phyloP scores from a whole-genome alignment of 2,329 filamentous ascomycete genomes.

The Nakataea oryzae region DNA sequence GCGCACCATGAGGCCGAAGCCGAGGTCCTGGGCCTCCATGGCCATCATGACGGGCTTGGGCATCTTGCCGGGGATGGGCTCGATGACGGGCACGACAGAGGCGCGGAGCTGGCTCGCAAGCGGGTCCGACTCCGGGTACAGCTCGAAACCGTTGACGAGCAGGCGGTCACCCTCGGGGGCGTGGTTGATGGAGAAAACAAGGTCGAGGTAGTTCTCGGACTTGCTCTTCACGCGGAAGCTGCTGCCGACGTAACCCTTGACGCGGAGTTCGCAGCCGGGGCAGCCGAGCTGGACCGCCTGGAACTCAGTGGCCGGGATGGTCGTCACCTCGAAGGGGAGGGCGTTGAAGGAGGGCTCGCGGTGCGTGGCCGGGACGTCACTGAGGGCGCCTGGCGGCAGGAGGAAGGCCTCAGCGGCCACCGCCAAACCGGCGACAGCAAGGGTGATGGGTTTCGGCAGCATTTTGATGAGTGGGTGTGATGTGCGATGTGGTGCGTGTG shows the following conservation, averaged over 20 bases:
- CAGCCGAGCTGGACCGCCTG: conserved; percentile 40
- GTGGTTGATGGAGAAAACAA: conserved; percentile 44
- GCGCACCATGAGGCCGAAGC: conserved; percentile 31
- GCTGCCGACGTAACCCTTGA: conserved; percentile 19
- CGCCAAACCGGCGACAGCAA: conserved; percentile 28
- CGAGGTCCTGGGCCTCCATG: conserved; percentile 21
- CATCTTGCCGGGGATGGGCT: conserved; percentile 4
- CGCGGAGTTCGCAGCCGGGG: conserved; percentile 34
- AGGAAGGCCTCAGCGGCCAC: conserved; percentile 33
- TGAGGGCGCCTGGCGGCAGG: conserved; percentile 37
- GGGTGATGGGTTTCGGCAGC: conserved; percentile 19
- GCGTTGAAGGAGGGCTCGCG: conserved; percentile 22
- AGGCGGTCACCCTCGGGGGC: conserved; percentile 32
- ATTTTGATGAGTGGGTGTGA: neutral
- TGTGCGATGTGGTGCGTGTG: neutral
- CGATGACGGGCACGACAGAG: conserved; percentile 27
- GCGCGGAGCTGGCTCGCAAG: conserved; percentile 33
- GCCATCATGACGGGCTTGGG: neutral
- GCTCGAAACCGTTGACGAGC: conserved; percentile 47
- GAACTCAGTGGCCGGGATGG: conserved; percentile 17
- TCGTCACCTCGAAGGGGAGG: conserved; percentile 20
- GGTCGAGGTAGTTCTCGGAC: conserved; percentile 29
- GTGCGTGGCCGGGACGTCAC: conserved; percentile 23
- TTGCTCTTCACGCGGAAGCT: conserved; percentile 10
- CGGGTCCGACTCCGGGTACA: conserved; percentile 44